These are phyloP conservation scores for Penicillium longicatenatum DNA, from an alignment of 495 filamentous ascomycete genomes.

Conservation along the genomic window DNA sequence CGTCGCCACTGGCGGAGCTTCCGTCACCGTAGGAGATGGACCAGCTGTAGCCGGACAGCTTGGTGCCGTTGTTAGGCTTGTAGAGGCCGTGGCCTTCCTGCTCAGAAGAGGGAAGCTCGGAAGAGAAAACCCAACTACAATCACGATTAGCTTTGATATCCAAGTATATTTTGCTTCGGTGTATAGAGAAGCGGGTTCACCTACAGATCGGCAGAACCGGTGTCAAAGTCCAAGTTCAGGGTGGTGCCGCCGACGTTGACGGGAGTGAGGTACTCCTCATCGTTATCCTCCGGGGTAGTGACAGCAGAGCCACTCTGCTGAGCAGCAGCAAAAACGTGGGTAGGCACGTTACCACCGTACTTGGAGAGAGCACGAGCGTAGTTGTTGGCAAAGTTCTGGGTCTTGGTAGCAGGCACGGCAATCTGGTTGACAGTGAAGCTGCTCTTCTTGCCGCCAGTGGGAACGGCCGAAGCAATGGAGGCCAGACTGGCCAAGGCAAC, in stretches of 20 bases:
- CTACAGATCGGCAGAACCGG: constrained; percentile 75
- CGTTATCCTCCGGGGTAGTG: constrained; percentile 57
- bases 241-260: constrained; percentile 65
- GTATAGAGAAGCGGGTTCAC: constrained; percentile 12
- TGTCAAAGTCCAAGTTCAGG: constrained; percentile 72
- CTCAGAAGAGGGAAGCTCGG: constrained; percentile 44
- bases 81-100: constrained; percentile 64
- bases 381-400: constrained; percentile 42
- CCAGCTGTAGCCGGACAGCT: constrained; percentile 61
- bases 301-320: constrained; percentile 48
- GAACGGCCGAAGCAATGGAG: constrained; percentile 36
- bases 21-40: constrained; percentile 72
- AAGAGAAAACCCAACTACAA: constrained; percentile 55
- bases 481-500: constrained; percentile 34
- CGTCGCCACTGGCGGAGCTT: constrained; percentile 62
- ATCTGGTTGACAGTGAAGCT: constrained; percentile 48
- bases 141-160: background rate
- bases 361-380: constrained; percentile 46
- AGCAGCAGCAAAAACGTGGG: constrained; percentile 44
- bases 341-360: constrained; percentile 46
- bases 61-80: constrained; percentile 53
- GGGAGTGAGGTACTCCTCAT: constrained; percentile 67
- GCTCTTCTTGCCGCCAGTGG: constrained; percentile 32
- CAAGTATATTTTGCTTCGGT: too few species aligned
- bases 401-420: constrained; percentile 25